Percentiles rank a stretch among this genome's conserved stretches.
Conservation (phyloP, 2,329 filamentous ascomycete genomes). For the Penicillium sp. region DNA sequence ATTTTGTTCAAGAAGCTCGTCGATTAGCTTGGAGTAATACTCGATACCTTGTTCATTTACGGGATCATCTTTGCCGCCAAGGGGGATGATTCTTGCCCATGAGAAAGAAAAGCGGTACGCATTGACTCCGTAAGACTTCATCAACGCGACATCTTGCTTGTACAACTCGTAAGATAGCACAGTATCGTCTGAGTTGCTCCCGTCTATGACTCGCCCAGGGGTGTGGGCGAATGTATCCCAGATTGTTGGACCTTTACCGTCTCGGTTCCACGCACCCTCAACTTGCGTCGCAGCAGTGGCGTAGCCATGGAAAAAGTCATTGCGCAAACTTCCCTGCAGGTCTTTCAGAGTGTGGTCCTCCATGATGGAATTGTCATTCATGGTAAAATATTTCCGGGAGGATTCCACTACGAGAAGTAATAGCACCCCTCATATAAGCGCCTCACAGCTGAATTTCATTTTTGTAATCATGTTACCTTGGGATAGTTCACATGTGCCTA, state of each 20-base stretch:
- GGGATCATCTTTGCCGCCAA: constrained; percentile 70
- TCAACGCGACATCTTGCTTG: constrained; percentile 66
- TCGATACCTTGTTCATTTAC: constrained; percentile 72
- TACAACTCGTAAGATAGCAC: constrained; percentile 79
- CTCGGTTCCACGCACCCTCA: constrained; percentile 67
- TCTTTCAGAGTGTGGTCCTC: constrained; percentile 15
- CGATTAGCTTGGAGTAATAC: constrained; percentile 70
- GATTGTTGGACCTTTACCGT: constrained; percentile 72
- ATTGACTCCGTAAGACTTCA: constrained; percentile 67
- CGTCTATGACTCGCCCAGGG: constrained; percentile 73
- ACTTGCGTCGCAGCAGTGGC: constrained; percentile 53
- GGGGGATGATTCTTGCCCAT: constrained; percentile 70
- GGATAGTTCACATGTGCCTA: not conserved
- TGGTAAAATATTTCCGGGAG: not conserved
- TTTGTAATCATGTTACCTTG: not conserved
- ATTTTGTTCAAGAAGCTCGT: constrained; percentile 66
- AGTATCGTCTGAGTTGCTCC: constrained; percentile 65
- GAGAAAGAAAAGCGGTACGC: constrained; percentile 77
- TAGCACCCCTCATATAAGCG: not conserved
- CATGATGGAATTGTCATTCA: not conserved
- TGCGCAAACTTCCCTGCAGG: constrained; percentile 22
- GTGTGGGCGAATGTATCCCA: constrained; percentile 77
- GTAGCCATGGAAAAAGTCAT: constrained; percentile 28
- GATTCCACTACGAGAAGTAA: not conserved
- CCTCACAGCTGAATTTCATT: not conserved